Evolutionary conservation across 371 early-diverging fungal genomes (phyloP).

Genomic region (Dichotomocladium elegans): DNA sequence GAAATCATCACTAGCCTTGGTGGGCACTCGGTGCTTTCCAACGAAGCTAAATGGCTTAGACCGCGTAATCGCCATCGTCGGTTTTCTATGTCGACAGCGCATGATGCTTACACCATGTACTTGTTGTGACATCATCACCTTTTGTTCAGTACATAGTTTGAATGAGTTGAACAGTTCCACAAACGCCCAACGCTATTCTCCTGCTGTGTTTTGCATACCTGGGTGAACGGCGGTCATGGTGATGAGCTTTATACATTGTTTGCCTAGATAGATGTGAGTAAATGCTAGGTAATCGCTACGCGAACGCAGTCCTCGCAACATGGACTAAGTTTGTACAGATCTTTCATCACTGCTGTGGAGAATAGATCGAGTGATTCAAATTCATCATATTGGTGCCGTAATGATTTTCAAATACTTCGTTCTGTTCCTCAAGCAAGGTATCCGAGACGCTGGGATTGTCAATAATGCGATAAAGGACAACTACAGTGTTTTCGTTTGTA

Average conservation of each 20-base stretch:
- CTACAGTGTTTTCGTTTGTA: conserved; percentile 25
- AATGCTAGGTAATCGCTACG: conserved; percentile 14
- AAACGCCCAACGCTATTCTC: too few species aligned
- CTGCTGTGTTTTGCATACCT: too few species aligned
- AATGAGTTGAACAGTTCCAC: too few species aligned
- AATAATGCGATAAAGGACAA: conserved; percentile 35
- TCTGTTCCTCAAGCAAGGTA: conserved; percentile 37
- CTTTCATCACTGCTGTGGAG: conserved; percentile 21
- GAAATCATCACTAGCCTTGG: too few species aligned
- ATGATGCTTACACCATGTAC: conserved; percentile 16
- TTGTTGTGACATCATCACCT: conserved; percentile 27
- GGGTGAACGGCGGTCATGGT: too few species aligned
- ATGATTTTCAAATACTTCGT: conserved; percentile 24
- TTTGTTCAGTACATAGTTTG: too few species aligned
- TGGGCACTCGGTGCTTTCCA: too few species aligned
- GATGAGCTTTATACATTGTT: conserved; percentile 19
- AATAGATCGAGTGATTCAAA: conserved; percentile 11
- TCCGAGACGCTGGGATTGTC: conserved; percentile 32
- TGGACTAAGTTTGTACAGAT: conserved; percentile 37
- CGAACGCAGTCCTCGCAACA: conserved; percentile 37
- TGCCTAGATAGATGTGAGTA: conserved; percentile 23
- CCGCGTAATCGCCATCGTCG: too few species aligned
- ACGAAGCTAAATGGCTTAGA: too few species aligned
- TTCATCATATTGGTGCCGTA: too few species aligned
- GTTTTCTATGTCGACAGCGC: conserved; percentile 8